A percentile compares a stretch with the other conserved stretches of the same genome.
phyloP scores from a whole-genome alignment of 1,284 basidiomycete species.

The Leucoagaricus sp. region DNA sequence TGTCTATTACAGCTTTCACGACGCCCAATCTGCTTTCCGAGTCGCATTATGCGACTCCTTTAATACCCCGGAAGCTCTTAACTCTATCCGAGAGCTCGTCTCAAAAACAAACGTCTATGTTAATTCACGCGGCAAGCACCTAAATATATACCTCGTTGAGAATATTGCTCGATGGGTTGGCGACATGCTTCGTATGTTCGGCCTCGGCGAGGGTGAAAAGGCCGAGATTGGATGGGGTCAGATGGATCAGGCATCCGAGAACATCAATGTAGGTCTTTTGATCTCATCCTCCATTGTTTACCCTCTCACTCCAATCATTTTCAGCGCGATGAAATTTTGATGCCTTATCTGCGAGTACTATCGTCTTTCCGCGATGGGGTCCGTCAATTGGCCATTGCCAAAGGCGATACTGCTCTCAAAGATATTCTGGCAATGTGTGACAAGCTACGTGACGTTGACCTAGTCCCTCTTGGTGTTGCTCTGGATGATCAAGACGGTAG shows the following conservation, averaged over 20 bases:
- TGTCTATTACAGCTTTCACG: conserved; percentile 57
- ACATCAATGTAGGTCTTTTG: conserved; percentile 52
- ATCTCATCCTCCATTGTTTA: conserved; percentile 5
- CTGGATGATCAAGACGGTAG: conserved; percentile 95
- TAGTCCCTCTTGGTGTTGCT: conserved; percentile 92
- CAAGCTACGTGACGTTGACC: conserved; percentile 86
- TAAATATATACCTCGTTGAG: conserved; percentile 75
- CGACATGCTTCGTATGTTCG: conserved; percentile 93
- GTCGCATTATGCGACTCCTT: conserved; percentile 96
- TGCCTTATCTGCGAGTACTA: conserved; percentile 88
- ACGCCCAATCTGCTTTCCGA: conserved; percentile 81
- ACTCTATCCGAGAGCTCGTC: conserved; percentile 80
- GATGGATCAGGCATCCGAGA: conserved; percentile 45
- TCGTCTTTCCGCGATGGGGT: conserved; percentile 93
- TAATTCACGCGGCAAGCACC: conserved; percentile 54
- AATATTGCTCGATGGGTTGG: conserved; percentile 85
- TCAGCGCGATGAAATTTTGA: conserved; percentile 78
- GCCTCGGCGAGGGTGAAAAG: conserved; percentile 82
- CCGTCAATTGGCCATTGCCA: conserved; percentile 79
- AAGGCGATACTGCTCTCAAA: conserved; percentile 64
- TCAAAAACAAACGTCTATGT: conserved; percentile 93
- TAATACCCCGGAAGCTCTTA: conserved; percentile 89
- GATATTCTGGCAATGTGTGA: conserved; percentile 88
- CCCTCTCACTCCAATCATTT: conserved; percentile 13
- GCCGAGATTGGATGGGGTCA: conserved; percentile 75